Evolutionary conservation across 495 filamentous ascomycete species (phyloP).

Genomic region (Neurospora pannonica): DNA sequence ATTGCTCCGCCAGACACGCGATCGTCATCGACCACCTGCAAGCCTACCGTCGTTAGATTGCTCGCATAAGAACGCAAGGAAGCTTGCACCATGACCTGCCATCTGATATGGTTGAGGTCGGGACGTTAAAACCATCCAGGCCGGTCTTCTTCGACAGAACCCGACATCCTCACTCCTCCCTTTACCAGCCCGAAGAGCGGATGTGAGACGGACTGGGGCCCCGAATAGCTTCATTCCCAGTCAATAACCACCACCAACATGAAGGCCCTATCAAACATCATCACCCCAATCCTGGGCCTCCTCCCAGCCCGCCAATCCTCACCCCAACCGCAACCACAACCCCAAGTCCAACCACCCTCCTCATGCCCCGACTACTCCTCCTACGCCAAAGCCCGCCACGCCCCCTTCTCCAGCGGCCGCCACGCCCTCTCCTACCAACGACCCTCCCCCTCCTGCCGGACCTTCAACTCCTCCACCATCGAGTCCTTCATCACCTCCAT

Average conservation of each 20-base stretch:
- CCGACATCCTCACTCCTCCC: not conserved
- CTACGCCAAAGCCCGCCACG: slow-evolving; percentile 37
- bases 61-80: not conserved
- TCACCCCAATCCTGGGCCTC: not conserved
- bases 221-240: not conserved
- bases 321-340: not conserved
- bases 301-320: not conserved
- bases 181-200: not conserved
- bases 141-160: not conserved
- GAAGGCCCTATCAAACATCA: not conserved
- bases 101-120: not conserved
- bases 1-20: not conserved
- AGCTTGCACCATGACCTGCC: not conserved
- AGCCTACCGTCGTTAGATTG: not conserved
- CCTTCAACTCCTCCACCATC: slow-evolving; percentile 47
- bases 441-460: slow-evolving; percentile 47
- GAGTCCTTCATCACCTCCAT: slow-evolving; percentile 44
- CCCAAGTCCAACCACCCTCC: not conserved
- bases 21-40: not conserved
- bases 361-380: slow-evolving; percentile 44
- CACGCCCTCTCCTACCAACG: slow-evolving; percentile 47
- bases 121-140: not conserved
- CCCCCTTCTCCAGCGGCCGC: slow-evolving; percentile 34
- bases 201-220: not conserved
- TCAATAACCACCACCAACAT: not conserved